Evolutionary conservation across 2,329 filamentous ascomycete genomes (phyloP), one percentile per base, ranked within the genome.

Genomic region (Sporothrix sp.): DNA sequence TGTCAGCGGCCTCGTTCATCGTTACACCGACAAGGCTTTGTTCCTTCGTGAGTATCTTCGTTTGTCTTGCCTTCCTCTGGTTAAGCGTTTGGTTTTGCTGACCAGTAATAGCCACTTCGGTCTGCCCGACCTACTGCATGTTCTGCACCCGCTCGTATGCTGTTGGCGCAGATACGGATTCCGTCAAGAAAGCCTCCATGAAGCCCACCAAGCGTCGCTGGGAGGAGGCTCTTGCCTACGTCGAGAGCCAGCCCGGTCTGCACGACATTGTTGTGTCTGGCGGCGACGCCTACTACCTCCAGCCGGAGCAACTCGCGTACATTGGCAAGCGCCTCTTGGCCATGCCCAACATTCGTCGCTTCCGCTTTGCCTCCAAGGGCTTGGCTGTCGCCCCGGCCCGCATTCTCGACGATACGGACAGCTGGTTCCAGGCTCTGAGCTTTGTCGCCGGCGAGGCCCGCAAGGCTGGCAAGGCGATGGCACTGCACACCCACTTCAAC

Each of bases 401-500:
- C 4, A 70, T 81, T 21, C 58, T 80, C 0, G 63, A 82, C 55
- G 56, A 57, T 1, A 59, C 61, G 0, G 79, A 83, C 56, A 58
- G 58, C 4, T 84, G 80, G 79, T 66, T 71, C 1, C 63, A 71
- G 3, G 68, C 73, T 1, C 63, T 83, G 38, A 68, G 79, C 25
- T 65, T 66, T 4, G 61, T 84, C 1, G 71, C 72, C 1, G 68
- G 74, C 43, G 64, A 66, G 51, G 79, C 75, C 3, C 70, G 71
- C 50, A 59, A 63, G 44, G 67, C 72, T 21, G 78, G 78, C 5
- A 83, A 83, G 60, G 69, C 75, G 46, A 71, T 82, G 56, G 79
- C 78, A 4, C 64, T 82, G 49, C 80, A 84, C 59, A 84, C 80
- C 0, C 81, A 84, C 58, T 80, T 83, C 63, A 82, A 83, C 57